Evolutionary conservation across 176 grass and related monocot species (phyloP).

Genomic region (Triticum urartu): DNA sequence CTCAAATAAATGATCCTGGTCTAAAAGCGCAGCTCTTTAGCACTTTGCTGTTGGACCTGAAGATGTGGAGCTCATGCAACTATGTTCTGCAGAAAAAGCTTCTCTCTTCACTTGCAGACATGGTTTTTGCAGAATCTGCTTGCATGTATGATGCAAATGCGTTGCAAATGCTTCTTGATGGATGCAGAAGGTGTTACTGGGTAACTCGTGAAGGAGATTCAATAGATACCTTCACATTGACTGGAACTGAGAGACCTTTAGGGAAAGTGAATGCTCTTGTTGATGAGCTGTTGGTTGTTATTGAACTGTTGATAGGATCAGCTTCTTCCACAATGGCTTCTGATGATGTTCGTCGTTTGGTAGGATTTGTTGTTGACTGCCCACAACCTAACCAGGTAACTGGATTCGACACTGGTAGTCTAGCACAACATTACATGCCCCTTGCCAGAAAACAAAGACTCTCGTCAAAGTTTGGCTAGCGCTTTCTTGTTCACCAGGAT

Average conservation of each 20-base stretch:
- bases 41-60: conserved; percentile 75
- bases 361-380: conserved; percentile 81
- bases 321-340: conserved; percentile 61
- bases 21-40: conserved; percentile 70
- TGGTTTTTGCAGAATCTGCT: conserved; percentile 69
- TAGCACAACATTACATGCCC: conserved; percentile 28
- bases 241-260: conserved; percentile 47
- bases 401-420: background rate
- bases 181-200: conserved; percentile 89
- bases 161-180: conserved; percentile 81
- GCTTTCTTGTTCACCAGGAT: conserved; percentile 26
- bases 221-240: conserved; percentile 54
- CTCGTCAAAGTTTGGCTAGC: background rate
- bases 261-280: conserved; percentile 72
- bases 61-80: conserved; percentile 79
- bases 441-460: conserved; percentile 28
- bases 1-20: conserved; percentile 52
- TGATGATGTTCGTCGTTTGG: conserved; percentile 65
- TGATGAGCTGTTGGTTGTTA: conserved; percentile 85
- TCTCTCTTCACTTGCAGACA: conserved; percentile 87
- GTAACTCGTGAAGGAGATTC: conserved; percentile 66
- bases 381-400: conserved; percentile 84
- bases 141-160: conserved; percentile 78
- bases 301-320: conserved; percentile 74
- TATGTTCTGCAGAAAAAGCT: conserved; percentile 85